Evolutionary conservation across 768 basidiomycete species (phyloP).

Genomic region (Suillus brevipes): DNA sequence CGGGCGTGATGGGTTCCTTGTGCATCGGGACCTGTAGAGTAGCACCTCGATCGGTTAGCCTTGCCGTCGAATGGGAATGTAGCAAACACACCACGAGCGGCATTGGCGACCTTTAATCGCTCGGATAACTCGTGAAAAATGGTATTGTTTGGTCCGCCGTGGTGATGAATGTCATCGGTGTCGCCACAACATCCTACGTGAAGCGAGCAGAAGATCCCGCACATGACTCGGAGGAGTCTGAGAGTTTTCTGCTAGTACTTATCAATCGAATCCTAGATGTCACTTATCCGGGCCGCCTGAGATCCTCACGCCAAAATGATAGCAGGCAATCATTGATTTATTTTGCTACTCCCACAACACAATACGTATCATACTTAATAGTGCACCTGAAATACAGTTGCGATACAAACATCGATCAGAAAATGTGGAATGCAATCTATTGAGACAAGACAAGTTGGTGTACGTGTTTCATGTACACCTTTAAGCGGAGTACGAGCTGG

Average conservation of each 20-base stretch:
- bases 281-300: background rate
- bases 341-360: conserved; percentile 17
- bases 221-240: conserved; percentile 54
- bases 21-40: conserved; percentile 62
- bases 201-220: conserved; percentile 64
- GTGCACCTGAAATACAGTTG: conserved; percentile 16
- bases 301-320: background rate
- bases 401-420: conserved; percentile 4
- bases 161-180: conserved; percentile 1
- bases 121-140: conserved; percentile 24
- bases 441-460: conserved; percentile 9
- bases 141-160: conserved; percentile 6
- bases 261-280: background rate
- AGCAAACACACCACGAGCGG: conserved; percentile 52
- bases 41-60: background rate
- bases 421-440: conserved; percentile 20
- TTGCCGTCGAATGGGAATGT: background rate
- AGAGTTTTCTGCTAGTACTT: background rate
- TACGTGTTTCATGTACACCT: conserved; percentile 6
- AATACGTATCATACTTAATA: conserved; percentile 16
- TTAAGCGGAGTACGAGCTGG: conserved; percentile 78
- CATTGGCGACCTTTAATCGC: conserved; percentile 50
- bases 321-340: conserved; percentile 10
- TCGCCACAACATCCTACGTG: conserved; percentile 18
- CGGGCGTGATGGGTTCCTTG: conserved; percentile 37